Base-by-base conservation (phyloP, 192 early-diverging fungal genomes). In the Podila clonocystis region DNA sequence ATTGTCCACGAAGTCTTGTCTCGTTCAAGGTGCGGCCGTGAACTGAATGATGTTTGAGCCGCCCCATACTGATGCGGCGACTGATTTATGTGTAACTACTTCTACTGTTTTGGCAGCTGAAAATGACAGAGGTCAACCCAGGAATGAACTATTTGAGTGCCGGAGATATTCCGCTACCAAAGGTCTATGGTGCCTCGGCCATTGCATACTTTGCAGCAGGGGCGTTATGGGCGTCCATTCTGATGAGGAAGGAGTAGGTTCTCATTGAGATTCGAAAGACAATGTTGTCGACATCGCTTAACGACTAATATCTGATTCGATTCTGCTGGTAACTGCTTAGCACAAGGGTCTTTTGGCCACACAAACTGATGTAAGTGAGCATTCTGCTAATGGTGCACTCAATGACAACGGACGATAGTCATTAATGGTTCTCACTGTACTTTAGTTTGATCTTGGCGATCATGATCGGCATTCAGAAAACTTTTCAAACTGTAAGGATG, bases 101-200 rank as follows among this genome's bases (percentile, higher is more conserved):
- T 13, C 31, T 33, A 26, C 30, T 61, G 1, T 33, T 15, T 12
- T 61, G 26, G 20, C 26, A 87, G 84, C 58, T 89, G 61, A 85
- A 79, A 22, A 83, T 69, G 4, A 84, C 75, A 6, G 83, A 85
- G 36, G 58, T 83, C 22, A 89, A 89, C 57, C 86, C 88, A 22
- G 83, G 79, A 50, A 72, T 74, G 28, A 86, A 85, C 52, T 80
- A 83, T 49, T 63, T 89, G 31, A 87, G 85, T 50, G 88, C 88
- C 13, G 88, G 88, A 24, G 88, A 89, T 58, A 82, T 72, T 13
- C 88, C 88, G 12, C 62, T 89, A 33, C 85, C 85, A 26, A 79
- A 60, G 20, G 82, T 89, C 38, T 89, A 89, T 58, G 80, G 52
- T 12, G 48, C 45, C 2, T 63, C 71, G 3, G 82, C 83, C 12